Evolutionary conservation across 805 yeast species (phyloP).

Genomic region (Hanseniaspora nectarophila): DNA sequence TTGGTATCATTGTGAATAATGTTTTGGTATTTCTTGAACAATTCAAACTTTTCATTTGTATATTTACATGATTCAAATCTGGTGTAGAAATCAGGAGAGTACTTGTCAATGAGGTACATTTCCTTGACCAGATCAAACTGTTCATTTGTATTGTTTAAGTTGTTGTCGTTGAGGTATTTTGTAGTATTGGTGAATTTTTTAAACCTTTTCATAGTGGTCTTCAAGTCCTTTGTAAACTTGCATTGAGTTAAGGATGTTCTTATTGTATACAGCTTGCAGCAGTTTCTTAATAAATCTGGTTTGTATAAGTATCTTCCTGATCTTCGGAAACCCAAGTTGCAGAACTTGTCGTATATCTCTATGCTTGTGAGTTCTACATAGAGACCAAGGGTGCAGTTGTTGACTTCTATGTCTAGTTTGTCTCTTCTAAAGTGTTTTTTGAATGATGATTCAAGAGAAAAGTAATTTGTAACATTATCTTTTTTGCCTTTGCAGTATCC

Average conservation of each 20-base stretch:
- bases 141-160: background rate
- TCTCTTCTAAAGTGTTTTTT: background rate
- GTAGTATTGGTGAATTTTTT: constrained; percentile 19
- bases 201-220: constrained; percentile 54
- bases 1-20: constrained; percentile 54
- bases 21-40: constrained; percentile 61
- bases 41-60: constrained; percentile 46
- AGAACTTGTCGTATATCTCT: constrained; percentile 47
- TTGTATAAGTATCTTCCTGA: constrained; percentile 59
- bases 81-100: constrained; percentile 29
- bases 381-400: constrained; percentile 30
- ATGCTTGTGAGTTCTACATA: constrained; percentile 37
- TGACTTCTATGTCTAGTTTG: constrained; percentile 13
- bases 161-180: background rate
- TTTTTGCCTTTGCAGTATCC: constrained; percentile 60
- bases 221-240: constrained; percentile 50
- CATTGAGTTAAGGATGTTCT: constrained; percentile 43
- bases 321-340: constrained; percentile 67
- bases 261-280: constrained; percentile 73
- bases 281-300: constrained; percentile 56
- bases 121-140: constrained; percentile 27
- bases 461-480: constrained; percentile 31
- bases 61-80: constrained; percentile 41
- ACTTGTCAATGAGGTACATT: constrained; percentile 31
- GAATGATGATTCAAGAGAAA: constrained; percentile 28